Evolutionary conservation across 208 protist species (phyloP).

Genomic region (Jaenimonas drosophilae): DNA sequence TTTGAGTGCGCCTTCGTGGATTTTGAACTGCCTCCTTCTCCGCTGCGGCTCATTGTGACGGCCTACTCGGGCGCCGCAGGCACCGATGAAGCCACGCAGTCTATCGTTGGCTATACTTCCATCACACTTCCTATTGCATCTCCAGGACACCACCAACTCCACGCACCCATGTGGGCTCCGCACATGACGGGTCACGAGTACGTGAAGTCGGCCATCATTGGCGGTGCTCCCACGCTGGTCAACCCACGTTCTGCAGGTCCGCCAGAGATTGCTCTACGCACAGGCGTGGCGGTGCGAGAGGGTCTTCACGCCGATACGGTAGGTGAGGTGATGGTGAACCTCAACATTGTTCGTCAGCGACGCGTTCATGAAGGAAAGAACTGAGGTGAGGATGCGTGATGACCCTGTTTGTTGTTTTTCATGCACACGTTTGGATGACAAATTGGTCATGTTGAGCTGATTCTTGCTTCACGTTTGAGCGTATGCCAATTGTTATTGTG

Average conservation of each 20-base stretch:
- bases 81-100: constrained; percentile 24
- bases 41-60: constrained; percentile 42
- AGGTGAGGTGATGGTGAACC: constrained; percentile 25
- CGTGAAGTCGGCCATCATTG: constrained; percentile 32
- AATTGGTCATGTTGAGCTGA: too few species aligned
- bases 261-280: constrained; percentile 7
- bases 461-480: too few species aligned
- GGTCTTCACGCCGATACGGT: constrained; percentile 33
- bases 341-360: constrained; percentile 38
- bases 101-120: constrained; percentile 47
- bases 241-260: constrained; percentile 27
- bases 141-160: constrained; percentile 30
- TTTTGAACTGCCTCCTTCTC: constrained; percentile 8
- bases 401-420: too few species aligned
- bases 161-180: constrained; percentile 39
- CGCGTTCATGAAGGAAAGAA: not conserved
- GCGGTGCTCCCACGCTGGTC: constrained; percentile 47
- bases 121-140: constrained; percentile 28
- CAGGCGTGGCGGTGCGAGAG: constrained; percentile 25
- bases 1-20: constrained; percentile 44
- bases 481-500: too few species aligned
- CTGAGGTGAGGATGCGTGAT: too few species aligned
- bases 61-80: constrained; percentile 55
- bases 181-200: constrained; percentile 53
- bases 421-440: too few species aligned